Evolutionary conservation across 2,329 filamentous ascomycete genomes (phyloP).

Genomic region (Botrytis fabae): DNA sequence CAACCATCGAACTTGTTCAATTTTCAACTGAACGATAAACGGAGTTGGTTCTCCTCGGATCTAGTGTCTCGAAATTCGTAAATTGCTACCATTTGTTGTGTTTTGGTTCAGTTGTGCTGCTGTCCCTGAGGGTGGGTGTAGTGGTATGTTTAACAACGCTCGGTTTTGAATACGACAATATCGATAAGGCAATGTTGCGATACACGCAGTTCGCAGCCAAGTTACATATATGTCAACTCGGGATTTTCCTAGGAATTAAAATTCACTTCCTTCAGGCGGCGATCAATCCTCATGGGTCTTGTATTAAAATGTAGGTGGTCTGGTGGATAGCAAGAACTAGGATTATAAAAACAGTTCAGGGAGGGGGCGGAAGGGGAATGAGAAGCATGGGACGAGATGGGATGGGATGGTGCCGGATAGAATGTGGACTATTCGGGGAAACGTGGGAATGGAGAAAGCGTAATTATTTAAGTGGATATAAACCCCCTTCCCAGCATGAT

Average conservation of each 20-base stretch:
- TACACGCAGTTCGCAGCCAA: not conserved
- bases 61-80: not conserved
- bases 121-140: not conserved
- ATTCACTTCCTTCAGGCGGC: conserved; percentile 20
- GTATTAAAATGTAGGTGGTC: conserved; percentile 1
- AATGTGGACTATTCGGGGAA: conserved; percentile 16
- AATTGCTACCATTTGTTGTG: not conserved
- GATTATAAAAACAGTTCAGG: conserved; percentile 8
- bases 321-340: conserved; percentile 14
- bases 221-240: conserved; percentile 9
- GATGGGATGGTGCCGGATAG: conserved; percentile 7
- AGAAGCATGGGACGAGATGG: conserved; percentile 3
- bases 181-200: conserved; percentile 23
- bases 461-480: conserved; percentile 5
- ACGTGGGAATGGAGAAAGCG: conserved; percentile 18
- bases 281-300: conserved; percentile 19
- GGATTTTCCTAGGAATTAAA: conserved; percentile 9
- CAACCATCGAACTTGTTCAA: not conserved
- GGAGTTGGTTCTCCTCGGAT: not conserved
- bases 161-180: conserved; percentile 18
- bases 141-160: not conserved
- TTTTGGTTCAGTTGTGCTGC: not conserved
- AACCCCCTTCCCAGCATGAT: not conserved
- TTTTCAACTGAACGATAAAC: not conserved
- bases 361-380: conserved; percentile 5